A percentile compares a stretch with the other conserved stretches of the same genome.
These are phyloP conservation scores for Venturia aucupariae DNA, from an alignment of 2,329 filamentous ascomycete species.

Conservation along the genomic window DNA sequence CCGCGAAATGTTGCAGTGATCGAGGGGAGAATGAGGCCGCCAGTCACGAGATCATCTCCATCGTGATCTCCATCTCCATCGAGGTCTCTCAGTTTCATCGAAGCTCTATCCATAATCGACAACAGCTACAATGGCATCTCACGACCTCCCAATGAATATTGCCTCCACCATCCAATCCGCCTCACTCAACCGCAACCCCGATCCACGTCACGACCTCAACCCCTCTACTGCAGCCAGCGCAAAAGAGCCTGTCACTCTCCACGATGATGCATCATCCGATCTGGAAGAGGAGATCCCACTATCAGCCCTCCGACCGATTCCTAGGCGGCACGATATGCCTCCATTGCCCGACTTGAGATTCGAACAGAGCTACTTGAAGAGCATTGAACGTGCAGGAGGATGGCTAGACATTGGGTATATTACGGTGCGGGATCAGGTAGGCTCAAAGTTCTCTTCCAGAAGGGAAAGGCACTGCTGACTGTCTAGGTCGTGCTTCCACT, in stretches of 20 bases:
- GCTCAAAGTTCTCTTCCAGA: constrained; percentile 15
- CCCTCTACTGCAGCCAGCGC: constrained; percentile 63
- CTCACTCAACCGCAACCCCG: constrained; percentile 65
- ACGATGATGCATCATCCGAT: constrained; percentile 27
- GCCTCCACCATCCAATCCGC: constrained; percentile 74
- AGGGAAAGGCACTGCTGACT: neutral
- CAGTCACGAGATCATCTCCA: neutral
- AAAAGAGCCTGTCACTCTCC: constrained; percentile 47
- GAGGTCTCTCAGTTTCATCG: no score
- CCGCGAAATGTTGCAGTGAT: neutral
- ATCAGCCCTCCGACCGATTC: constrained; percentile 49
- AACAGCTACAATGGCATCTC: neutral
- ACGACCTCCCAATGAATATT: constrained; percentile 43
- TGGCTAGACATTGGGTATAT: constrained; percentile 77
- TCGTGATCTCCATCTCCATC: neutral
- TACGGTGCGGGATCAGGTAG: constrained; percentile 79
- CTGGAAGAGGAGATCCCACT: constrained; percentile 60
- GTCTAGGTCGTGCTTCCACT: constrained; percentile 67
- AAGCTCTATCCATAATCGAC: neutral
- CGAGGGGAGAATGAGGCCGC: neutral
- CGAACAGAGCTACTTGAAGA: constrained; percentile 95
- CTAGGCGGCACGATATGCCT: constrained; percentile 53
- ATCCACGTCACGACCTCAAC: constrained; percentile 65
- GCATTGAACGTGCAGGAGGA: constrained; percentile 68
- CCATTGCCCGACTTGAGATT: constrained; percentile 76